Evolutionary conservation across 2,329 filamentous ascomycete species (phyloP).

Genomic region (Diplodia intermedia): DNA sequence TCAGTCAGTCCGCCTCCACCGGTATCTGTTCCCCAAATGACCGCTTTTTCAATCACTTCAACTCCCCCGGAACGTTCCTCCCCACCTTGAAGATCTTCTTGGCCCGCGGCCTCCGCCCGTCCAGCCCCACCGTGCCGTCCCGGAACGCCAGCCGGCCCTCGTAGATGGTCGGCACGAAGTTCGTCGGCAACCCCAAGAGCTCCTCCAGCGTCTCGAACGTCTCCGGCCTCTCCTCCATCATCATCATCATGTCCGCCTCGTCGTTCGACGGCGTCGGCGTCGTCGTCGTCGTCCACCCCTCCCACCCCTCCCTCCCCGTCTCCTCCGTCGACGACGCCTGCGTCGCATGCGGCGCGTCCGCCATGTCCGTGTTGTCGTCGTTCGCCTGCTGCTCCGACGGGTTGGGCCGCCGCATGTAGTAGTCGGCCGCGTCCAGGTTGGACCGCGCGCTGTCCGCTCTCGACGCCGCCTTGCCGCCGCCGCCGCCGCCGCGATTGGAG

Average conservation of each 20-base stretch:
- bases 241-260: neutral
- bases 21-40: neutral
- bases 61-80: slow-evolving; percentile 32
- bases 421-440: neutral
- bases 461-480: neutral
- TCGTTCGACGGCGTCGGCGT: neutral
- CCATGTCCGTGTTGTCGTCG: slow-evolving; percentile 29
- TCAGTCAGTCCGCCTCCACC: neutral
- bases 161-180: slow-evolving; percentile 40
- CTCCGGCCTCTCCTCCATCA: neutral
- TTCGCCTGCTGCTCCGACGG: neutral
- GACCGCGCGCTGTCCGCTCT: neutral
- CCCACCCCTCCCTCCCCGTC: neutral
- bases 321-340: neutral
- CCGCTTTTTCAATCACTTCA: slow-evolving; percentile 22
- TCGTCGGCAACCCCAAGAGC: slow-evolving; percentile 38
- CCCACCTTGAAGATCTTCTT: slow-evolving; percentile 32
- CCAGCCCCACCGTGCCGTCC: slow-evolving; percentile 39
- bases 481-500: neutral
- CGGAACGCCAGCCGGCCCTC: slow-evolving; percentile 42
- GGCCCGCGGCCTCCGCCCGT: slow-evolving; percentile 29
- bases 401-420: neutral
- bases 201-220: slow-evolving; percentile 33
- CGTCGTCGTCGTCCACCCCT: too few species aligned
- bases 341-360: slow-evolving; percentile 2